phyloP scores from a whole-genome alignment of 768 basidiomycete genomes.

The Xerocomus spinulosus region DNA sequence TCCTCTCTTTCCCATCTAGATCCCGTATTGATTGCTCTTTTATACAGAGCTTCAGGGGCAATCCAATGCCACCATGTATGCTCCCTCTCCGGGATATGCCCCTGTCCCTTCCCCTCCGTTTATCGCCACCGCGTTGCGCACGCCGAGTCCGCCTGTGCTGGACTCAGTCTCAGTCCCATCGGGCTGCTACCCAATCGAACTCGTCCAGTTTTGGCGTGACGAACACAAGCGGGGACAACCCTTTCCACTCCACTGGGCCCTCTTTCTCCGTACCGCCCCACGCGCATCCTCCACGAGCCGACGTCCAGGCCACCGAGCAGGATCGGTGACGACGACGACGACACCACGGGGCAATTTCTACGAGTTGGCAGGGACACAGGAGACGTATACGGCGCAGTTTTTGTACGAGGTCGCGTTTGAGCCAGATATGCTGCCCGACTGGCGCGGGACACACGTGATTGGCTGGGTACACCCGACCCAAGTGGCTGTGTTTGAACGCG shows the following conservation, averaged over 20 bases:
- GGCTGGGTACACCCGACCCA: constrained; percentile 17
- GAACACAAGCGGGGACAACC: constrained; percentile 9
- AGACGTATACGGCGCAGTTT: constrained; percentile 22
- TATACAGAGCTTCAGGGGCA: neutral
- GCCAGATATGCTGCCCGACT: constrained; percentile 12
- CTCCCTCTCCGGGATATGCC: neutral
- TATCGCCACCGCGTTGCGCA: neutral
- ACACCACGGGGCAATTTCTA: constrained; percentile 22
- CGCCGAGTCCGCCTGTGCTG: constrained; percentile 4
- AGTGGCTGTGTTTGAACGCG: constrained; percentile 14
- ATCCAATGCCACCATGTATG: neutral
- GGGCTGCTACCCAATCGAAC: constrained; percentile 20
- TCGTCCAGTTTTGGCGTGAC: constrained; percentile 29
- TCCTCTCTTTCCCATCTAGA: neutral
- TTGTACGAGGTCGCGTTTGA: constrained; percentile 1
- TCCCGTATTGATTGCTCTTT: neutral
- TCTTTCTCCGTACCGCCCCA: constrained; percentile 24
- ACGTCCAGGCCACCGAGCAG: neutral
- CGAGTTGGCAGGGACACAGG: constrained; percentile 23
- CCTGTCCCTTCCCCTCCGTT: neutral
- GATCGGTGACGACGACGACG: no score
- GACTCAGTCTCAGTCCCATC: constrained; percentile 14
- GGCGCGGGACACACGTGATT: constrained; percentile 25
- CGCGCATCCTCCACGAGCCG: neutral
- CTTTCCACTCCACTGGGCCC: constrained; percentile 26